These are phyloP conservation scores for Cyberlindnera japonica DNA, from an alignment of 805 yeast genomes.

Conservation along the genomic window DNA sequence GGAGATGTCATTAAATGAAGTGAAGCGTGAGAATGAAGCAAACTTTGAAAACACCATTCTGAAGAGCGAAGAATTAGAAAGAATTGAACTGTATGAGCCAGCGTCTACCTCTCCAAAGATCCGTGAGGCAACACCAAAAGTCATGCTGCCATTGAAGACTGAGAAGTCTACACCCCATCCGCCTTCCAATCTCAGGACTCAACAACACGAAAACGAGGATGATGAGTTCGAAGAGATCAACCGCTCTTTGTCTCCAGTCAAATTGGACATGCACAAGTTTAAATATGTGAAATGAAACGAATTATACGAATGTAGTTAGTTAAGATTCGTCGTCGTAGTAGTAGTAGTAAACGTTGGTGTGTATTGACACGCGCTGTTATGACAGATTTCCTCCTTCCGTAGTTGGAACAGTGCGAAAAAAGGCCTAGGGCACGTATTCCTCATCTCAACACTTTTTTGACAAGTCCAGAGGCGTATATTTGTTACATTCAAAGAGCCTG, in stretches of 20 bases:
- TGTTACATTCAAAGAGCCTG: neutral
- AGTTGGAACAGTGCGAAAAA: neutral
- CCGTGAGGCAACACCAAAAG: neutral
- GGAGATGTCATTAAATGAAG: slow-evolving; percentile 17
- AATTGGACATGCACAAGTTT: slow-evolving; percentile 21
- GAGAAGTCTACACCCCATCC: no score
- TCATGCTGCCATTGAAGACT: no score
- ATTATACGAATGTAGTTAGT: no score
- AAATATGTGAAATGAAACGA: slow-evolving; percentile 18
- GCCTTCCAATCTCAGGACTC: no score
- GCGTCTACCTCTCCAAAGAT: neutral
- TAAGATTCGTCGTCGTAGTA: no score
- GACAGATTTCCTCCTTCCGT: neutral
- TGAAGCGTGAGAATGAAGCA: slow-evolving; percentile 10
- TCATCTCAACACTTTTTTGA: no score
- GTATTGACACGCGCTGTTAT: neutral
- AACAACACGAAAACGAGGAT: no score
- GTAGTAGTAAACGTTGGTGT: no score
- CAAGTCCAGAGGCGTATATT: no score
- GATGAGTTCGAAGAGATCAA: slow-evolving; percentile 21
- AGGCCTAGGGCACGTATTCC: neutral
- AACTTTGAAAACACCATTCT: slow-evolving; percentile 11
- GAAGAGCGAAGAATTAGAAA: slow-evolving; percentile 18
- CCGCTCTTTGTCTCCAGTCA: slow-evolving; percentile 23
- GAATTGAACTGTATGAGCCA: slow-evolving; percentile 9